Conservation (phyloP, 305 asterid genomes). For the Fraxinus paxiana region DNA sequence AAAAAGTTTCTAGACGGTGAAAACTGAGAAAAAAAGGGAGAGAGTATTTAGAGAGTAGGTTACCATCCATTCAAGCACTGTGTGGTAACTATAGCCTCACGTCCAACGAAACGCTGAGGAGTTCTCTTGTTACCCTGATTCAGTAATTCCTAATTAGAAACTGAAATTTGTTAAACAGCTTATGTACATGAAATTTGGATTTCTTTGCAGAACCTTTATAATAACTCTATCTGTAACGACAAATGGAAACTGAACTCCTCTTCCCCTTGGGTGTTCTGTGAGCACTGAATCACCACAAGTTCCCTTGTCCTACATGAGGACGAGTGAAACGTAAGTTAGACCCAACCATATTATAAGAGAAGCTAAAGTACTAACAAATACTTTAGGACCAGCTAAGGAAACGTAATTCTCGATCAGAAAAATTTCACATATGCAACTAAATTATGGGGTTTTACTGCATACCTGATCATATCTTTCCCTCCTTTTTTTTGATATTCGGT, state of each 20-base stretch:
- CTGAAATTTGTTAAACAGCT: constrained; percentile 22
- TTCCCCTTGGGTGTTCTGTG: constrained; percentile 54
- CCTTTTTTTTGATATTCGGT: constrained; percentile 54
- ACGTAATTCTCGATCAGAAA: constrained; percentile 2
- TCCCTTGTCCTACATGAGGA: constrained; percentile 56
- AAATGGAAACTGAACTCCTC: constrained; percentile 88
- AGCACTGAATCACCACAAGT: constrained; percentile 47
- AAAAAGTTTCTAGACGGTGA: neutral
- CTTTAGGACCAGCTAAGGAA: neutral
- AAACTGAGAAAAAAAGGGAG: neutral
- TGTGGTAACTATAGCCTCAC: constrained; percentile 86
- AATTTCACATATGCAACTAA: neutral
- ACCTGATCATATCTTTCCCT: constrained; percentile 76
- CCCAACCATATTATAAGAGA: neutral
- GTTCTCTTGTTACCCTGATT: constrained; percentile 97
- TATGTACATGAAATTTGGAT: constrained; percentile 20
- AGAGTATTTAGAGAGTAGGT: constrained; percentile 6
- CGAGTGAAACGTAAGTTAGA: constrained; percentile 13
- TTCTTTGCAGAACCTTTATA: constrained; percentile 58
- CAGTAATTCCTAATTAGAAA: constrained; percentile 32
- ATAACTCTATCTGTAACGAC: constrained; percentile 74
- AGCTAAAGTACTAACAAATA: neutral
- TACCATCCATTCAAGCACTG: constrained; percentile 98
- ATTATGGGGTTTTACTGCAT: constrained; percentile 8
- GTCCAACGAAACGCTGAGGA: constrained; percentile 86